These are phyloP conservation scores for Teratosphaeria nubilosa DNA, from an alignment of 2,329 filamentous ascomycete genomes.

Conservation along the genomic window DNA sequence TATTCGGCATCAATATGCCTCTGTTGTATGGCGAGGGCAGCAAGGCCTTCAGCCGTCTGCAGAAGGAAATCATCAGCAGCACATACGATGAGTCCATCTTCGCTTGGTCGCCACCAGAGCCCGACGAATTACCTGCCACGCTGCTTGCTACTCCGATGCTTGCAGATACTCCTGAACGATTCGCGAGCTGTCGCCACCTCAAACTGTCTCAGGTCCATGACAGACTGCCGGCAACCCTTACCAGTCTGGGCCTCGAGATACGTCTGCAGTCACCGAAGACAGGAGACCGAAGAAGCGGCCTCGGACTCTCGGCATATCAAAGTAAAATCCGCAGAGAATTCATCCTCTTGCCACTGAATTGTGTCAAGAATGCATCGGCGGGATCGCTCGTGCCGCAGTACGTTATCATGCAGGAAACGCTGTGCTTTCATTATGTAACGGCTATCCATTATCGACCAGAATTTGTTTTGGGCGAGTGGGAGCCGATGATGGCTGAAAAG, in stretches of 20 bases:
- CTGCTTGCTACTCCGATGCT: neutral
- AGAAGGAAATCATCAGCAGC: neutral
- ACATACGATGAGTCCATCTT: constrained; percentile 12
- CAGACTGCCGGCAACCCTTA: neutral
- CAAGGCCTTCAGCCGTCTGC: neutral
- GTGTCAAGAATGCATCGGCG: neutral
- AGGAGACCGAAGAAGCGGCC: neutral
- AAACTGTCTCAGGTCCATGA: neutral
- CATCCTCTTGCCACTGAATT: neutral
- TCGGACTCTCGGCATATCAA: neutral
- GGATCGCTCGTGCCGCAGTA: neutral
- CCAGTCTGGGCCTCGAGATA: neutral
- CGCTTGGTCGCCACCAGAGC: constrained; percentile 6
- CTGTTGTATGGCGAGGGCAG: neutral
- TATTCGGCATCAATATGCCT: neutral
- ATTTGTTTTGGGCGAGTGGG: neutral
- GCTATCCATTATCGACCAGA: neutral
- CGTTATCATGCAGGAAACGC: neutral
- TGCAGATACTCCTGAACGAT: neutral
- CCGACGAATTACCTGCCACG: neutral
- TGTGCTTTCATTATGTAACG: neutral
- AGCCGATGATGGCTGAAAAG: neutral
- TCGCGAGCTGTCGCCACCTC: neutral
- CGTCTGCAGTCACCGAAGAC: neutral
- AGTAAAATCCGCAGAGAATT: neutral